A percentile compares a stretch with the other conserved stretches of the same genome.
phyloP scores from a whole-genome alignment of 2,329 filamentous ascomycete species.

The Curvularia spicifera region DNA sequence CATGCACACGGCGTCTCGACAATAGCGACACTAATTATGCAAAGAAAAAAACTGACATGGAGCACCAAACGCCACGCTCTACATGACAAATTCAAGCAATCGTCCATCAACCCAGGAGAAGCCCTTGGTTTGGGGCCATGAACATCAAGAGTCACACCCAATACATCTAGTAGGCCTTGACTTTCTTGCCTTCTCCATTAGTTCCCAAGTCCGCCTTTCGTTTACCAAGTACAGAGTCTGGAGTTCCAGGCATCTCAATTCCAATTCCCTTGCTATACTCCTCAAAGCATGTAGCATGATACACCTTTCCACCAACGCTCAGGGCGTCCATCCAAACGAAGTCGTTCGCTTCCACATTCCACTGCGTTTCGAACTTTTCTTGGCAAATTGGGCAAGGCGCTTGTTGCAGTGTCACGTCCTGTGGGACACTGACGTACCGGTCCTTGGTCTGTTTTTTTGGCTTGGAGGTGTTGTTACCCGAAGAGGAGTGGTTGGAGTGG shows the following conservation, averaged over 20 bases:
- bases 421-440: slow-evolving; percentile 82
- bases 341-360: slow-evolving; percentile 91
- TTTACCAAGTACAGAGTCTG: slow-evolving; percentile 48
- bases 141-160: neutral
- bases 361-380: slow-evolving; percentile 90
- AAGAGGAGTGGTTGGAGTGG: slow-evolving; percentile 30
- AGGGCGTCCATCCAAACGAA: slow-evolving; percentile 96
- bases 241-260: slow-evolving; percentile 43
- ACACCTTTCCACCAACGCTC: slow-evolving; percentile 77
- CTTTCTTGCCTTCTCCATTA: slow-evolving; percentile 41
- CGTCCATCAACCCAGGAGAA: neutral
- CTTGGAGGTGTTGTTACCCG: slow-evolving; percentile 49
- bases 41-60: neutral
- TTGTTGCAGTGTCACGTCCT: slow-evolving; percentile 75
- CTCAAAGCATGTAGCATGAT: slow-evolving; percentile 86
- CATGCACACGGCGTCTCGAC: neutral
- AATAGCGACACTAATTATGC: neutral
- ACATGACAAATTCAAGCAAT: slow-evolving; percentile 12
- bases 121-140: neutral
- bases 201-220: slow-evolving; percentile 40
- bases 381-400: slow-evolving; percentile 91
- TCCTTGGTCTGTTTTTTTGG: slow-evolving; percentile 63
- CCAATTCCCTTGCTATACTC: slow-evolving; percentile 59
- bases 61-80: slow-evolving; percentile 23
- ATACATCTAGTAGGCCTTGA: slow-evolving; percentile 31